These are phyloP conservation scores for Podospora australis DNA, from an alignment of 495 filamentous ascomycete genomes.

Conservation along the genomic window DNA sequence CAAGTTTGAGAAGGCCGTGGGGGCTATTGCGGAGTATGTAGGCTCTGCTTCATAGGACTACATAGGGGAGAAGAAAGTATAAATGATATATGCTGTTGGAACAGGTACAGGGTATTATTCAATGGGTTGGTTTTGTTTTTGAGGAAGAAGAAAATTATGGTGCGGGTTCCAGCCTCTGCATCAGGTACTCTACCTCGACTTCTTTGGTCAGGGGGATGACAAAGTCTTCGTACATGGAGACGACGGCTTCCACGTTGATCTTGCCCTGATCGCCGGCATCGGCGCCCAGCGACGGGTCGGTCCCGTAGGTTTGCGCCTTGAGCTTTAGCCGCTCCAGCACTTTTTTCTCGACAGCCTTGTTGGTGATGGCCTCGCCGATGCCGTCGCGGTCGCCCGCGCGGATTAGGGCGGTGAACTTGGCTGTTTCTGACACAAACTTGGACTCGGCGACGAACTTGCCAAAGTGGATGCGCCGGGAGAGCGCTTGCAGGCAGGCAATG, in stretches of 20 bases:
- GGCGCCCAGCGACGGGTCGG: constrained; percentile 55
- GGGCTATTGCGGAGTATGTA: constrained; percentile 66
- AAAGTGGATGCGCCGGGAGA: constrained; percentile 91
- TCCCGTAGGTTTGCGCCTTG: constrained; percentile 95
- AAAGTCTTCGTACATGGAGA: constrained; percentile 89
- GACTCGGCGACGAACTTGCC: constrained; percentile 98
- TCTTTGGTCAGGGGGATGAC: constrained; percentile 97
- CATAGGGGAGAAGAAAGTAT: constrained; percentile 9
- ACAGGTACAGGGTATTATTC: too few relatives aligned
- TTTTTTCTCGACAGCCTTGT: constrained; percentile 81
- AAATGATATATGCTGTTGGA: constrained; percentile 6
- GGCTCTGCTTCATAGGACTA: constrained; percentile 30
- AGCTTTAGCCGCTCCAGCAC: constrained; percentile 79
- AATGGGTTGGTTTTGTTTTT: background rate
- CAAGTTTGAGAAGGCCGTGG: constrained; percentile 61
- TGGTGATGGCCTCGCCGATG: constrained; percentile 86
- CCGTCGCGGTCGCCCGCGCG: constrained; percentile 67
- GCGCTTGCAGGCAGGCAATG: constrained; percentile 81
- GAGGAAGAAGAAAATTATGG: background rate
- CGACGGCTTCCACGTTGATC: constrained; percentile 89
- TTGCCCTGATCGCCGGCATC: constrained; percentile 45
- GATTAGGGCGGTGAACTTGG: constrained; percentile 74
- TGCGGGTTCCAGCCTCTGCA: constrained; percentile 67
- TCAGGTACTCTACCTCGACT: constrained; percentile 95
- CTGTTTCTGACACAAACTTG: constrained; percentile 85